phyloP scores from a whole-genome alignment of 2,329 filamentous ascomycete species.

The Penicillium hordei region DNA sequence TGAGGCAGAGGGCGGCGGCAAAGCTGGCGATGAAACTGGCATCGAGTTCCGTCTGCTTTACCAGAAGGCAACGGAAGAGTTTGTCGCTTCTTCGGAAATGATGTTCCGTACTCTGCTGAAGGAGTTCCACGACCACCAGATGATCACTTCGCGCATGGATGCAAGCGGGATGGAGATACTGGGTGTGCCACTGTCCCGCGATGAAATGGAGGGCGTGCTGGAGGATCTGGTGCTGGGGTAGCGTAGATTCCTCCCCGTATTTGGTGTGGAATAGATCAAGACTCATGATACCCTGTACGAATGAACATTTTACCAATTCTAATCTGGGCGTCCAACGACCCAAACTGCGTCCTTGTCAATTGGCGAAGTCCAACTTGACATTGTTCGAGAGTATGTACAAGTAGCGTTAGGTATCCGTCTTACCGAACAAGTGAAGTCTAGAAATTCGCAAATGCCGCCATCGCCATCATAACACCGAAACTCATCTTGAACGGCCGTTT shows the following conservation, averaged over 20 bases:
- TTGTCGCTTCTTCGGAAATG: constrained; percentile 95
- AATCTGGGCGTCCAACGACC: background rate
- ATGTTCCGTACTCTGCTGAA: constrained; percentile 91
- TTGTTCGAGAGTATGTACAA: constrained; percentile 15
- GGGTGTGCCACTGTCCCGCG: constrained; percentile 78
- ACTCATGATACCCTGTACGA: constrained; percentile 37
- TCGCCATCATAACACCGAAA: constrained; percentile 47
- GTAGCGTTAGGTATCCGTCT: background rate
- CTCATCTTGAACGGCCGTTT: constrained; percentile 49
- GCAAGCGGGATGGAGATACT: constrained; percentile 79
- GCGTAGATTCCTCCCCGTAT: constrained; percentile 10
- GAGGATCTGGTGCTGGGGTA: constrained; percentile 64
- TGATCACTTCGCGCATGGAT: constrained; percentile 88
- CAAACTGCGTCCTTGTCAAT: background rate
- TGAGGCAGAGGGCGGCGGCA: constrained; percentile 37
- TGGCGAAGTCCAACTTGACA: background rate
- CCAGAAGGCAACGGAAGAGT: constrained; percentile 93
- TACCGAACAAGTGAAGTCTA: constrained; percentile 12
- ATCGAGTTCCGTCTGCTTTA: constrained; percentile 91
- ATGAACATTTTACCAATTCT: constrained; percentile 16
- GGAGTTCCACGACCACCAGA: constrained; percentile 98
- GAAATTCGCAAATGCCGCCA: constrained; percentile 49
- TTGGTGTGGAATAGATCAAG: constrained; percentile 21
- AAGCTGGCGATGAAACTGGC: constrained; percentile 52
- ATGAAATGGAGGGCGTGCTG: constrained; percentile 84